Conservation (phyloP, 2,329 filamentous ascomycete species). For the Penicillium occitanis region DNA sequence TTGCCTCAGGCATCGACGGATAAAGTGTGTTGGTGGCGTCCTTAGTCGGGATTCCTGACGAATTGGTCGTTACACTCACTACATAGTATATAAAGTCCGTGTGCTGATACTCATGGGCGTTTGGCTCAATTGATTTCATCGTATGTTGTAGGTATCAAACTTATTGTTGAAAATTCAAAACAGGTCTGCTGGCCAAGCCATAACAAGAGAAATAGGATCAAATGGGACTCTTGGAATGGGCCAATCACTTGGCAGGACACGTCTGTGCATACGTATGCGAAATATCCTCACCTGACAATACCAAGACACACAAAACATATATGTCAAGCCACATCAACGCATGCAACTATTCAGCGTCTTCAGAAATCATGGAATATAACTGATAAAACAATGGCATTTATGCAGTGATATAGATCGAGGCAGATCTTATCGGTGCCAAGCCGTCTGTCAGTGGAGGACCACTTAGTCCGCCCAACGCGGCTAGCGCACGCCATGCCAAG, state of each 20-base stretch:
- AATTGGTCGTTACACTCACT: neutral
- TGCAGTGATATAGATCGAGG: neutral
- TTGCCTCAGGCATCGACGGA: slow-evolving; percentile 1
- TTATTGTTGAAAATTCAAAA: neutral
- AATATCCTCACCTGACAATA: neutral
- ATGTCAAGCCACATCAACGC: neutral
- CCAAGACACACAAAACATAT: neutral
- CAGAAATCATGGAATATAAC: too few relatives aligned
- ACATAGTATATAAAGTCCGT: neutral
- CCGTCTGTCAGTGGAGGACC: neutral
- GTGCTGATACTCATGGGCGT: neutral
- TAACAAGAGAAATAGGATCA: neutral
- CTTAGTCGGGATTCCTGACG: neutral
- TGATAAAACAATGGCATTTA: neutral
- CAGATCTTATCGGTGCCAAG: slow-evolving; percentile 5
- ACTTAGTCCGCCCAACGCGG: neutral
- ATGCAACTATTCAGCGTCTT: neutral
- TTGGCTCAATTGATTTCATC: neutral
- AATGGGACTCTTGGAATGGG: neutral
- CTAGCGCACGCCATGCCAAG: slow-evolving; percentile 51
- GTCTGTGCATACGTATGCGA: neutral
- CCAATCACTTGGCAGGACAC: neutral
- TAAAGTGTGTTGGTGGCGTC: slow-evolving; percentile 1
- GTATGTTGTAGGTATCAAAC: neutral
- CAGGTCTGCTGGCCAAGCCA: neutral